Evolutionary conservation across 495 filamentous ascomycete genomes (phyloP).

Genomic region (Penicillium egyptiacum): DNA sequence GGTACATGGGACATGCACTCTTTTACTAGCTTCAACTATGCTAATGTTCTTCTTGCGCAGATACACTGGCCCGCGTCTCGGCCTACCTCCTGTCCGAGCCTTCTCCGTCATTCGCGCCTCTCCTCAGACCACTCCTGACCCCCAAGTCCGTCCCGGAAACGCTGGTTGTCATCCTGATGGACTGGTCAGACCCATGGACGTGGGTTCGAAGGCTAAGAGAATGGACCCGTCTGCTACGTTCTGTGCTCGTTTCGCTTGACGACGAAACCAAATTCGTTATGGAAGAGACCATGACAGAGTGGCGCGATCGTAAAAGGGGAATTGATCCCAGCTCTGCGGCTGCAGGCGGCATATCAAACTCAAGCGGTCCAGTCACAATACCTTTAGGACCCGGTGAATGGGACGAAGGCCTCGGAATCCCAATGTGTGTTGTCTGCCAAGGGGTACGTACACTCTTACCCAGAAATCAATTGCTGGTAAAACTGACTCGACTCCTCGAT

Average conservation of each 20-base stretch:
- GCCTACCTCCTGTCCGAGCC: conserved; percentile 85
- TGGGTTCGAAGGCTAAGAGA: conserved; percentile 86
- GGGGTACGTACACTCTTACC: conserved; percentile 59
- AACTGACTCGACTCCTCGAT: conserved; percentile 23
- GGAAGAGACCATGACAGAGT: conserved; percentile 75
- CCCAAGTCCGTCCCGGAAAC: conserved; percentile 84
- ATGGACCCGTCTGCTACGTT: conserved; percentile 80
- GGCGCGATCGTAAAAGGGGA: conserved; percentile 52
- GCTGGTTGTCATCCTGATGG: conserved; percentile 81
- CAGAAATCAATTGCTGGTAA: too few species aligned
- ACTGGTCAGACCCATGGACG: conserved; percentile 90
- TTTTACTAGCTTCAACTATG: not conserved
- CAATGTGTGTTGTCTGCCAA: conserved; percentile 90
- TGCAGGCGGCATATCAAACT: conserved; percentile 52
- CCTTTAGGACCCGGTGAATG: conserved; percentile 89
- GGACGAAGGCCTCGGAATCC: conserved; percentile 87
- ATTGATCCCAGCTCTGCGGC: conserved; percentile 38
- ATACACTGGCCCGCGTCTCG: conserved; percentile 88
- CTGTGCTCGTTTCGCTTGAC: conserved; percentile 71
- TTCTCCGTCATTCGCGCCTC: conserved; percentile 75
- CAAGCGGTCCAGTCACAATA: conserved; percentile 57
- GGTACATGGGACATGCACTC: conserved; percentile 44
- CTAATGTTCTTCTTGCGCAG: conserved; percentile 39
- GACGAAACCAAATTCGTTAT: conserved; percentile 74
- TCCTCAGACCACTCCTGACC: conserved; percentile 82